Percentiles rank a stretch among this genome's conserved stretches.
Evolutionary conservation across 2,329 filamentous ascomycete species (phyloP).

Genomic region (Gaeumannomyces sp.): DNA sequence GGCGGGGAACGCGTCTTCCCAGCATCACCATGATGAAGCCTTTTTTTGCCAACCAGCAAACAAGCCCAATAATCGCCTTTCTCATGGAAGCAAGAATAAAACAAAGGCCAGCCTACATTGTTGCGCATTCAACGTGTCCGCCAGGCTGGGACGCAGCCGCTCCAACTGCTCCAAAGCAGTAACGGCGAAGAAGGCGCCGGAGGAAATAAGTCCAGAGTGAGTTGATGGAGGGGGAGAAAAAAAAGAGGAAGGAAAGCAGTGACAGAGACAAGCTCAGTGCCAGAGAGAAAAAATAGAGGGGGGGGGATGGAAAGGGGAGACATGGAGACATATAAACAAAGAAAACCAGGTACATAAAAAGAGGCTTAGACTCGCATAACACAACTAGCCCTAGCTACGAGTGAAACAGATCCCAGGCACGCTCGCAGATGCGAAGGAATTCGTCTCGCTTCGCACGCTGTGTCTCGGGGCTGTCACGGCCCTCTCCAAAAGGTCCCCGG

Average conservation of each 20-base stretch:
- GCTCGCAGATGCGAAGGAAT: conserved; percentile 77
- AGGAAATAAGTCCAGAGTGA: neutral
- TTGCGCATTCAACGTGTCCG: conserved; percentile 10
- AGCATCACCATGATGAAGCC: conserved; percentile 6
- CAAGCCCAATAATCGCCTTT: conserved; percentile 7
- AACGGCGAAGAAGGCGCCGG: neutral
- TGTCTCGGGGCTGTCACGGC: conserved; percentile 75
- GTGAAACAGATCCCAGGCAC: conserved; percentile 96
- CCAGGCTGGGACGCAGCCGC: neutral
- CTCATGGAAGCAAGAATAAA: neutral
- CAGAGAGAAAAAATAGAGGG: neutral
- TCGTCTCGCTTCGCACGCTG: conserved; percentile 85
- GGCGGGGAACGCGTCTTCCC: neutral
- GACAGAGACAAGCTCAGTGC: neutral
- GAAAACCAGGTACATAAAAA: neutral
- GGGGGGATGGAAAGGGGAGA: neutral
- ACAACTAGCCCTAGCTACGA: conserved; percentile 51
- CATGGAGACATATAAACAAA: neutral
- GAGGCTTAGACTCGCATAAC: neutral
- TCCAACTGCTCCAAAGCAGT: neutral
- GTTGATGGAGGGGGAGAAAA: neutral
- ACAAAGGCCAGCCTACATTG: neutral
- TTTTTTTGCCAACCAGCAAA: conserved; percentile 9
- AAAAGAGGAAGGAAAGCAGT: neutral
- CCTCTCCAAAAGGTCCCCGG: conserved; percentile 70